phyloP scores from a whole-genome alignment of 78 protist species.

The Dictyostelium purpureum region DNA sequence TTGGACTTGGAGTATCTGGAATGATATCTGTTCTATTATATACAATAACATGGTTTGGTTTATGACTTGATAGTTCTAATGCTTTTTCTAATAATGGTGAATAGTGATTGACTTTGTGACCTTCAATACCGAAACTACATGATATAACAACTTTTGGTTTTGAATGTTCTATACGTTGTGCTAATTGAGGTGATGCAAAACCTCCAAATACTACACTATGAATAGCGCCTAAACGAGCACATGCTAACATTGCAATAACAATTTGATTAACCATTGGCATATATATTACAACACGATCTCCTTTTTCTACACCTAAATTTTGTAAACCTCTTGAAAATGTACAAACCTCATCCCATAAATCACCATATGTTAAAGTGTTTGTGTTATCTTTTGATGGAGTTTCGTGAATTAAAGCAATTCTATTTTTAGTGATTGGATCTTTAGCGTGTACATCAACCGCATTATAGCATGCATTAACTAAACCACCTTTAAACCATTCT shows the following conservation, averaged over 20 bases:
- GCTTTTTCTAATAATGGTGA: slow-evolving; percentile 51
- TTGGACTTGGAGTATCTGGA: not conserved
- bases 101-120: slow-evolving; percentile 13
- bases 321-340: slow-evolving; percentile 72
- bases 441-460: slow-evolving; percentile 20
- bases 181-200: slow-evolving; percentile 82
- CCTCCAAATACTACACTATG: slow-evolving; percentile 94
- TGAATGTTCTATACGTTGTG: slow-evolving; percentile 84
- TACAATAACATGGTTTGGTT: slow-evolving; percentile 34
- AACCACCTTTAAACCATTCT: slow-evolving; percentile 29
- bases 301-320: slow-evolving; percentile 84
- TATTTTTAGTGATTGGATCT: not conserved
- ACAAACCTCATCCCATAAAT: slow-evolving; percentile 67
- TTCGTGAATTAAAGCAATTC: slow-evolving; percentile 37
- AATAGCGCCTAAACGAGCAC: slow-evolving; percentile 94
- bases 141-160: slow-evolving; percentile 78
- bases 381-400: slow-evolving; percentile 15
- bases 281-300: slow-evolving; percentile 94
- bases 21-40: not conserved
- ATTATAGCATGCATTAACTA: slow-evolving; percentile 1
- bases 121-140: slow-evolving; percentile 75
- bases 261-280: slow-evolving; percentile 91
- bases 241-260: slow-evolving; percentile 93
- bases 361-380: slow-evolving; percentile 12
- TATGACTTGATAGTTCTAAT: slow-evolving; percentile 5